These are phyloP conservation scores for Starmerella sp. DNA, from an alignment of 805 yeast genomes.

Conservation along the genomic window DNA sequence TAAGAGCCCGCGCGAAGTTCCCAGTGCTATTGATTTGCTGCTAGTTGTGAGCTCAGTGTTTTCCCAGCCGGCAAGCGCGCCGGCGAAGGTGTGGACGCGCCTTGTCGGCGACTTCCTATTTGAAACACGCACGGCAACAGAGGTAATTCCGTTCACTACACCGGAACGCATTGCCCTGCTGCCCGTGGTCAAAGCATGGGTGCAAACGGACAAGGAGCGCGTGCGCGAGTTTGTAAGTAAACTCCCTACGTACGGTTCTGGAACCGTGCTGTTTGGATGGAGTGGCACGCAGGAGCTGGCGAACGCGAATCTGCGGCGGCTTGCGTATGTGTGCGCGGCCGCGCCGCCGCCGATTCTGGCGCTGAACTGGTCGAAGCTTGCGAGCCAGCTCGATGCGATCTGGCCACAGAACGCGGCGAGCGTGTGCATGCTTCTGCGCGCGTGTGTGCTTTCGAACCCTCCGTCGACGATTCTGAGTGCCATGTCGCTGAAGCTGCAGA, in stretches of 20 bases:
- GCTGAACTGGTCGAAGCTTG: constrained; percentile 17
- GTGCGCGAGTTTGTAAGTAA: constrained; percentile 40
- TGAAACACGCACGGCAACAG: constrained; percentile 35
- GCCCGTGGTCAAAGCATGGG: constrained; percentile 50
- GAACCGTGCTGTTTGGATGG: constrained; percentile 49
- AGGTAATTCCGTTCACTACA: constrained; percentile 37
- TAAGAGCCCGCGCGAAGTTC: constrained; percentile 7
- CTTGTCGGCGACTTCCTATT: constrained; percentile 52
- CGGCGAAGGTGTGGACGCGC: constrained; percentile 51
- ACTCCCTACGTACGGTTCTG: constrained; percentile 39
- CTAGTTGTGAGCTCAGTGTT: constrained; percentile 3
- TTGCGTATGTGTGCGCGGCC: constrained; percentile 52
- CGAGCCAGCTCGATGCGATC: constrained; percentile 20
- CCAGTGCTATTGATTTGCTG: constrained; percentile 9
- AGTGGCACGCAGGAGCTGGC: constrained; percentile 64
- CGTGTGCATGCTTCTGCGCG: constrained; percentile 50
- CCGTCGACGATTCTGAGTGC: constrained; percentile 23
- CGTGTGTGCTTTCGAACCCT: constrained; percentile 36
- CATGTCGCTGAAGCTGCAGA: constrained; percentile 50
- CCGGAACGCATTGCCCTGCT: constrained; percentile 39
- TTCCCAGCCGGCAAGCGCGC: constrained; percentile 12
- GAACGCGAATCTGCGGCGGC: constrained; percentile 44
- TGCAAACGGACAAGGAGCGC: constrained; percentile 49
- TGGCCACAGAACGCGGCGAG: constrained; percentile 39
- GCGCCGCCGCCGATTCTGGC: constrained; percentile 34